Percentiles rank a stretch among this genome's conserved stretches.
Conservation (phyloP, 2,329 filamentous ascomycete species). For the Diplodia sapinea region DNA sequence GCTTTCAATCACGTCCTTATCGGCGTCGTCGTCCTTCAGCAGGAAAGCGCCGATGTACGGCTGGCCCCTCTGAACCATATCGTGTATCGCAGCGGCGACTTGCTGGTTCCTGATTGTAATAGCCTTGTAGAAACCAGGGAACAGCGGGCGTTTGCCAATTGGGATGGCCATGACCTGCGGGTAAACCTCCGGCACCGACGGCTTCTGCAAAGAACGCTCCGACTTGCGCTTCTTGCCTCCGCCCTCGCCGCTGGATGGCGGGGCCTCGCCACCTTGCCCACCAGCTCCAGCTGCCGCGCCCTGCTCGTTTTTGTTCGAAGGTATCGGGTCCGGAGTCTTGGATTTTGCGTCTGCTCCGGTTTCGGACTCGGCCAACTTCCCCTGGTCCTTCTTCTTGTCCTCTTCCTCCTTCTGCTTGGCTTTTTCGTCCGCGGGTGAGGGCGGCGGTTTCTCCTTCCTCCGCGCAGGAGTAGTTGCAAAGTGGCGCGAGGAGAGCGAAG, state of each 20-base stretch:
- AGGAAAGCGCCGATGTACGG: constrained; percentile 97
- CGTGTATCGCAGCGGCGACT: constrained; percentile 88
- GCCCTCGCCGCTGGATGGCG: constrained; percentile 53
- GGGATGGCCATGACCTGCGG: constrained; percentile 97
- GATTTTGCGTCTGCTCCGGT: constrained; percentile 51
- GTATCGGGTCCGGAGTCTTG: constrained; percentile 57
- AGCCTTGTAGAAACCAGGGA: constrained; percentile 98
- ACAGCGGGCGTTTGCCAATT: constrained; percentile 89
- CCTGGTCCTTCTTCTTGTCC: constrained; percentile 49
- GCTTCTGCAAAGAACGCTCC: constrained; percentile 84
- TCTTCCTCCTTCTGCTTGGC: constrained; percentile 50
- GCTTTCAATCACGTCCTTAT: constrained; percentile 91
- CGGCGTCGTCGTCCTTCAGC: constrained; percentile 93
- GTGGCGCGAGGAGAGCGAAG: constrained; percentile 43
- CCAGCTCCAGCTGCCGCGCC: constrained; percentile 65
- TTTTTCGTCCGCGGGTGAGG: constrained; percentile 55
- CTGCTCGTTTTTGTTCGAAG: constrained; percentile 64
- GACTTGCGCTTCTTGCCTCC: constrained; percentile 69
- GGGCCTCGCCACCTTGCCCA: constrained; percentile 56
- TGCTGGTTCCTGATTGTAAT: constrained; percentile 94
- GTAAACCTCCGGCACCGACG: constrained; percentile 90
- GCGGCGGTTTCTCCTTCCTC: constrained; percentile 61
- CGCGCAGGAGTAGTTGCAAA: constrained; percentile 35
- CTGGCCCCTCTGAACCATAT: constrained; percentile 95
- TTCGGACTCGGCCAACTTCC: constrained; percentile 51